Conservation (phyloP, 768 basidiomycete species). For the Podaxis mareebaensis region DNA sequence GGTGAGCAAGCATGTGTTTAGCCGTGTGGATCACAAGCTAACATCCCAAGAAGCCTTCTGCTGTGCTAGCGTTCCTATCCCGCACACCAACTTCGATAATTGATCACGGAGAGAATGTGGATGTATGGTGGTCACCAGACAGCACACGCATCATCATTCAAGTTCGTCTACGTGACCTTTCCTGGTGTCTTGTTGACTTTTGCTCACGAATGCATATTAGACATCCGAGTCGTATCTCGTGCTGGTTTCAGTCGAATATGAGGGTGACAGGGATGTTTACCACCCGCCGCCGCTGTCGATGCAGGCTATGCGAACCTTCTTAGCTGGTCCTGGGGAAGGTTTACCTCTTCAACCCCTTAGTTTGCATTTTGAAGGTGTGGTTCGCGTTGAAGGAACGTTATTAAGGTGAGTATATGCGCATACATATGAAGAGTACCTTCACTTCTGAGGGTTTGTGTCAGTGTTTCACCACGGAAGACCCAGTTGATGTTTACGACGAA, state of each 20-base stretch:
- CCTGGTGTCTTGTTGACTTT: background rate
- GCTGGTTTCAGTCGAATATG: conserved; percentile 64
- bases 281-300: conserved; percentile 51
- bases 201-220: conserved; percentile 38
- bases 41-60: conserved; percentile 55
- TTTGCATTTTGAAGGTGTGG: conserved; percentile 78
- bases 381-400: conserved; percentile 74
- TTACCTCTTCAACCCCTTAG: conserved; percentile 65
- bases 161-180: conserved; percentile 41
- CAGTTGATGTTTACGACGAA: conserved; percentile 74
- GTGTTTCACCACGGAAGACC: conserved; percentile 73
- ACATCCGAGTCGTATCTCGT: conserved; percentile 82
- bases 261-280: conserved; percentile 55
- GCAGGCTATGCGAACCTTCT: conserved; percentile 64
- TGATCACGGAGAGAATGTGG: conserved; percentile 81
- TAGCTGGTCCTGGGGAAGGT: conserved; percentile 81
- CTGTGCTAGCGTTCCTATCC: conserved; percentile 69
- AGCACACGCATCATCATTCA: conserved; percentile 77
- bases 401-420: conserved; percentile 50
- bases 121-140: conserved; percentile 83
- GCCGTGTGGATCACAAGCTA: conserved; percentile 4
- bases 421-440: background rate
- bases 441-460: conserved; percentile 27
- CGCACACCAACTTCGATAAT: conserved; percentile 75
- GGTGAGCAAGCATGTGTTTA: conserved; percentile 29